Conservation (phyloP, 257 asterid genomes). For the Scutellaria baicalensis region DNA sequence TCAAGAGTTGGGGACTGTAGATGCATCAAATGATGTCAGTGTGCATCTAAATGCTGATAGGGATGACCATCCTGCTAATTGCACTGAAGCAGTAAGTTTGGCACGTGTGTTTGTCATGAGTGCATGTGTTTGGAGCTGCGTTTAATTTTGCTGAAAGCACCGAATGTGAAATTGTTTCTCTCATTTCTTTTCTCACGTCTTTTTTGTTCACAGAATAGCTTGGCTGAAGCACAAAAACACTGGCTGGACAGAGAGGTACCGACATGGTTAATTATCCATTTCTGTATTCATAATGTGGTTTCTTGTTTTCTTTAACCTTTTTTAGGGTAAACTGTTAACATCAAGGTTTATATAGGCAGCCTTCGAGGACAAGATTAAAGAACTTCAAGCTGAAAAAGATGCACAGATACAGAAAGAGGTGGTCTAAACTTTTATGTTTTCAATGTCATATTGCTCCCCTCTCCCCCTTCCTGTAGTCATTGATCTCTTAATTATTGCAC, state of each 20-base stretch:
- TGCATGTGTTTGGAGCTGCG: background rate
- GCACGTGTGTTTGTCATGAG: background rate
- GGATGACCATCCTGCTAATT: slow-evolving; percentile 26
- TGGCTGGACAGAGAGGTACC: slow-evolving; percentile 47
- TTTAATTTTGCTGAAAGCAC: slow-evolving; percentile 1
- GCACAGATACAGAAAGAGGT: slow-evolving; percentile 46
- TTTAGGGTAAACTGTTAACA: slow-evolving; percentile 20
- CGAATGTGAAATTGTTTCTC: background rate
- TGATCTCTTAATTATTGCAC: background rate
- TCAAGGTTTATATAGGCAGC: slow-evolving; percentile 34
- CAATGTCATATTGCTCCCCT: background rate
- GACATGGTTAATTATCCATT: slow-evolving; percentile 6
- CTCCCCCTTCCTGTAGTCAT: background rate
- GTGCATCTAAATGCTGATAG: slow-evolving; percentile 14
- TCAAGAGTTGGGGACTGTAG: slow-evolving; percentile 12
- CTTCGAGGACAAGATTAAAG: slow-evolving; percentile 33
- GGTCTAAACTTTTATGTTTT: background rate
- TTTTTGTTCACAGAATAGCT: slow-evolving; percentile 20
- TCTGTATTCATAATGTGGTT: background rate
- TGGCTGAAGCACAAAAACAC: slow-evolving; percentile 31
- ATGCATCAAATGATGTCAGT: slow-evolving; percentile 12
- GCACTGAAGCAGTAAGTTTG: slow-evolving; percentile 35
- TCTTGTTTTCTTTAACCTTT: slow-evolving; percentile 1
- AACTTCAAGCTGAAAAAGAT: slow-evolving; percentile 38
- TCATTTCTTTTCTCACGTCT: background rate